These are phyloP conservation scores for Trichaptum fuscoviolaceum DNA, from an alignment of 768 basidiomycete genomes.

Conservation along the genomic window DNA sequence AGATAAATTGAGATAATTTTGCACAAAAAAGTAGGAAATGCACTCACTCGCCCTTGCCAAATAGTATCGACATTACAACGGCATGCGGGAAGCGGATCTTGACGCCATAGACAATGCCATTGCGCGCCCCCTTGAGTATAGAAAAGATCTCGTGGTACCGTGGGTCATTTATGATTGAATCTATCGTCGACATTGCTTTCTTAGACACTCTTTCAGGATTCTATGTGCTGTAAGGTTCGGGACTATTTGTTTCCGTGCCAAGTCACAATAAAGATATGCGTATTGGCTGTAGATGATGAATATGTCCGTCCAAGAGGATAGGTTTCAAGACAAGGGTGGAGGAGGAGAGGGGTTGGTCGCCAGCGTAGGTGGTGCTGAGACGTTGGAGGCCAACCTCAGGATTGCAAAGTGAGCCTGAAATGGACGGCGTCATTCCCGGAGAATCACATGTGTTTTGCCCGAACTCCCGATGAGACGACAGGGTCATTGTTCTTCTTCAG, in stretches of 20 bases:
- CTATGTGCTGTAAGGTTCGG: not conserved
- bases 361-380: not conserved
- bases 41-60: constrained; percentile 86
- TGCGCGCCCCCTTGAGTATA: constrained; percentile 90
- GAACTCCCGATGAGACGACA: not conserved
- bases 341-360: not conserved
- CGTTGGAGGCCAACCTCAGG: not conserved
- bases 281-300: not conserved
- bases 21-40: constrained; percentile 5
- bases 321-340: not conserved
- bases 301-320: not conserved
- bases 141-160: constrained; percentile 86
- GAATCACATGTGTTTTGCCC: not conserved
- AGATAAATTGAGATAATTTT: constrained; percentile 11
- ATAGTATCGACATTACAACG: constrained; percentile 91
- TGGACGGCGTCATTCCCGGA: not conserved
- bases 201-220: not conserved
- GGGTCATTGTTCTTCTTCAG: not conserved
- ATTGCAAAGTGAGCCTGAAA: not conserved
- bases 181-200: constrained; percentile 20
- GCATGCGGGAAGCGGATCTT: constrained; percentile 96
- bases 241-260: not conserved
- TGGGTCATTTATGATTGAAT: constrained; percentile 53
- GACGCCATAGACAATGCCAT: constrained; percentile 85
- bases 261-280: not conserved